Evolutionary conservation across 768 basidiomycete genomes (phyloP).

Genomic region (Tremella fuciformis): DNA sequence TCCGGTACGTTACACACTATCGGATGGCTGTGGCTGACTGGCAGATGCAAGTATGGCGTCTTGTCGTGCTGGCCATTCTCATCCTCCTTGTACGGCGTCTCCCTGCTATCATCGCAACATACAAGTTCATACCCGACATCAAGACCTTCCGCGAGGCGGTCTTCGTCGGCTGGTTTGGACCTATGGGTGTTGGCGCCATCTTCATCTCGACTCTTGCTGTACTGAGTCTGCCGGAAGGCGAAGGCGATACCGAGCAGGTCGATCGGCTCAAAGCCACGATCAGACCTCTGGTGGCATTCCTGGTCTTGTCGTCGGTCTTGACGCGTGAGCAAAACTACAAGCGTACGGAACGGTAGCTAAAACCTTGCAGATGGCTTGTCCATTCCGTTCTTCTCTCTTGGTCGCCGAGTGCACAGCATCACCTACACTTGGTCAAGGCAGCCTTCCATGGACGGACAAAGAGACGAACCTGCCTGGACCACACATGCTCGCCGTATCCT

Average conservation of each 20-base stretch:
- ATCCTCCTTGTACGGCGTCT: conserved; percentile 79
- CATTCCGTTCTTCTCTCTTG: conserved; percentile 90
- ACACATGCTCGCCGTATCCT: conserved; percentile 69
- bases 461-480: conserved; percentile 72
- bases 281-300: conserved; percentile 89
- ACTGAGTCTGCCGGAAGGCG: conserved; percentile 46
- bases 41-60: conserved; percentile 70
- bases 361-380: conserved; percentile 67
- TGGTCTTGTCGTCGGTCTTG: conserved; percentile 86
- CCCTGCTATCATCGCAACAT: conserved; percentile 76
- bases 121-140: conserved; percentile 92
- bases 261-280: conserved; percentile 70
- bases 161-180: conserved; percentile 88
- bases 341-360: background rate
- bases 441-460: conserved; percentile 55
- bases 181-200: conserved; percentile 95
- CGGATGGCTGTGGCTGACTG: background rate
- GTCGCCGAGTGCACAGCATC: conserved; percentile 83
- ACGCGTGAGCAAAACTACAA: conserved; percentile 46
- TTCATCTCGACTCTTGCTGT: conserved; percentile 65
- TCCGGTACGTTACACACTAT: conserved; percentile 18
- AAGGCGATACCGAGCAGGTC: conserved; percentile 57
- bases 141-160: conserved; percentile 90
- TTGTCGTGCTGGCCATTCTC: conserved; percentile 76
- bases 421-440: conserved; percentile 87